Percentiles rank a stretch among this genome's conserved stretches.
Conservation (phyloP, 805 yeast species). For the Candida khao-thaluensis region DNA sequence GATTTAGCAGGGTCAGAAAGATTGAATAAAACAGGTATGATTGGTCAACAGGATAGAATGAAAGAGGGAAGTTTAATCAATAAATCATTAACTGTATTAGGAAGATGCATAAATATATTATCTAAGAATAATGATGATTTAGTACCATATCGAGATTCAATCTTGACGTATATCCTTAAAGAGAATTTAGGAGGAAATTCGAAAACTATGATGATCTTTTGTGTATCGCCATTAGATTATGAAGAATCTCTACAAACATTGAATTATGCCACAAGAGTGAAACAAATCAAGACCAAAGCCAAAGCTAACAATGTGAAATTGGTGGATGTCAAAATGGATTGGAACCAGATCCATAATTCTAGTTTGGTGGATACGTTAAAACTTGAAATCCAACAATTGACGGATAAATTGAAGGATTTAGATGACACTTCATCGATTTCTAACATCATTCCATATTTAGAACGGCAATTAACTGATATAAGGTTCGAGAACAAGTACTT, state of each 20-base stretch:
- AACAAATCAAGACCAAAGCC: constrained; percentile 64
- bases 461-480: constrained; percentile 27
- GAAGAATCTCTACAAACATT: constrained; percentile 77
- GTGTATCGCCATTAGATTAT: constrained; percentile 75
- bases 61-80: constrained; percentile 78
- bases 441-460: constrained; percentile 31
- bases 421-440: constrained; percentile 17
- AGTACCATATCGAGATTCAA: constrained; percentile 73
- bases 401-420: constrained; percentile 20
- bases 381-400: constrained; percentile 32
- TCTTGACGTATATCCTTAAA: constrained; percentile 69
- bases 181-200: constrained; percentile 82
- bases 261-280: constrained; percentile 76
- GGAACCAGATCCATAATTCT: constrained; percentile 31
- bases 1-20: constrained; percentile 86
- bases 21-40: constrained; percentile 59
- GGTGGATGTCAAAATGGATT: constrained; percentile 27
- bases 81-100: constrained; percentile 73
- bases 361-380: constrained; percentile 26
- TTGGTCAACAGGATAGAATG: constrained; percentile 51
- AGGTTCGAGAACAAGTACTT: constrained; percentile 37
- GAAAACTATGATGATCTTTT: constrained; percentile 86
- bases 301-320: constrained; percentile 36
- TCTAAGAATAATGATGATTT: constrained; percentile 41
- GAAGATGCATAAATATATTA: constrained; percentile 57